Evolutionary conservation across 2,329 filamentous ascomycete species (phyloP), one percentile per base, ranked within the genome.

Genomic region (Curvularia verruculosa): DNA sequence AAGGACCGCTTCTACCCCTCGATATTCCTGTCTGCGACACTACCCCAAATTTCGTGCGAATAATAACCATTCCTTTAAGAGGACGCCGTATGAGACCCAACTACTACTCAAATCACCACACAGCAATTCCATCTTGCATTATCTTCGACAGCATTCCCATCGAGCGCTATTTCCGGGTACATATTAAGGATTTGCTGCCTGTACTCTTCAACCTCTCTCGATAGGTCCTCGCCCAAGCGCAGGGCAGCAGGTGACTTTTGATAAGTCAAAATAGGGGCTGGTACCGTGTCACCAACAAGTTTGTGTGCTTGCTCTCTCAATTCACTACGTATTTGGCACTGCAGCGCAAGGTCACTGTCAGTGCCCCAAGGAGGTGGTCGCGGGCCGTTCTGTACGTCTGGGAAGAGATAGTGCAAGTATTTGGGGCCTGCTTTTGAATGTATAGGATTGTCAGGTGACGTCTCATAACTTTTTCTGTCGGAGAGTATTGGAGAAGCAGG

Each of bases 91-190:
- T 13, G 6, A 21, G 6, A 13, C 12, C 18, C 13, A 44, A 12
- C 28, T 9, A 2, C 9, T 5, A 15, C 10, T 64, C 48, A 69
- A 63, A 67, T 66, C 5, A 68, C 41, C 5, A 56, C 45, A 50
- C 66, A 68, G 34, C 52, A 66, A 29, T 43, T 61, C 12, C 52
- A 54, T 24, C 24, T 18, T 23, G 46, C 31, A 19, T 29, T 52
- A 1, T 56, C 49, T 15, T 52, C 57, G 1, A 60, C 59, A 1
- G 55, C 52, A 24, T 36, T 57, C 13, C 59, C 60, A 46, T 65
- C 60, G 40, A 70, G 66, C 26, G 54, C 50, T 59, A 70, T 63
- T 29, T 70, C 67, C 5, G 66, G 67, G 52, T 70, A 70, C 8
- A 68, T 45, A 5, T 44, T 46, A 5, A 68, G 46, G 12, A 67